A percentile compares a stretch with the other conserved stretches of the same genome.
Conservation (phyloP, 106 monocot genomes). For the Acanthochlamys bracteata region DNA sequence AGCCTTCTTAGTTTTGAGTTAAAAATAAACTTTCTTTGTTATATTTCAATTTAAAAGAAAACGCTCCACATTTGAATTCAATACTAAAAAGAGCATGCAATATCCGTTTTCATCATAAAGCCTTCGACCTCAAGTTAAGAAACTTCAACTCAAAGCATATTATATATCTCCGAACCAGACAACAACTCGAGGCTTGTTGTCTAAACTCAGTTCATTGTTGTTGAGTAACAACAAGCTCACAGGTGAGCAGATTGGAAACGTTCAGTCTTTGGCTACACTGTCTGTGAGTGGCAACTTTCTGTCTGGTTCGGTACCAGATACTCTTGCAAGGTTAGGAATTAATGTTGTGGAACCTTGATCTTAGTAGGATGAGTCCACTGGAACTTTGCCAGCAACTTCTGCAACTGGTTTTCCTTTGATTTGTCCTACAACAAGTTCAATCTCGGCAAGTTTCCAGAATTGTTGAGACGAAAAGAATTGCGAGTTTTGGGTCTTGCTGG, state of each 20-base stretch:
- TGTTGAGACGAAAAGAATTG: constrained; percentile 37
- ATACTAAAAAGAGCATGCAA: background rate
- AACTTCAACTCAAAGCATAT: background rate
- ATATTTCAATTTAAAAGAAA: background rate
- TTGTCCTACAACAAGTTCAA: constrained; percentile 56
- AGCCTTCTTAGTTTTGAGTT: too few relatives aligned
- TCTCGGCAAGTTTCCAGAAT: constrained; percentile 39
- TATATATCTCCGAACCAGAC: too few relatives aligned
- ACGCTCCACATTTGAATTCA: background rate
- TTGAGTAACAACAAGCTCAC: constrained; percentile 58
- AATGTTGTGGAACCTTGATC: constrained; percentile 75
- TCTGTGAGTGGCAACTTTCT: constrained; percentile 49
- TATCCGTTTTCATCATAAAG: constrained; percentile 18
- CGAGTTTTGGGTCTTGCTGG: constrained; percentile 48
- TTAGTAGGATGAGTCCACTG: constrained; percentile 44
- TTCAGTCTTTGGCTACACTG: constrained; percentile 47
- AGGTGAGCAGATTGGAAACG: constrained; percentile 38
- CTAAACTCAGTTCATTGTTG: constrained; percentile 27
- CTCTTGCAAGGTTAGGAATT: constrained; percentile 32
- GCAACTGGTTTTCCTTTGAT: constrained; percentile 49
- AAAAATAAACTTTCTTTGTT: too few relatives aligned
- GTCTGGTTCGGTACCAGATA: constrained; percentile 52
- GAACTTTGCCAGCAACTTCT: constrained; percentile 28
- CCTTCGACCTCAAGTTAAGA: constrained; percentile 19
- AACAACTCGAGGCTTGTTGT: constrained; percentile 37